Evolutionary conservation across 2,329 filamentous ascomycete species (phyloP).

Genomic region (Lachnellula occidentalis): DNA sequence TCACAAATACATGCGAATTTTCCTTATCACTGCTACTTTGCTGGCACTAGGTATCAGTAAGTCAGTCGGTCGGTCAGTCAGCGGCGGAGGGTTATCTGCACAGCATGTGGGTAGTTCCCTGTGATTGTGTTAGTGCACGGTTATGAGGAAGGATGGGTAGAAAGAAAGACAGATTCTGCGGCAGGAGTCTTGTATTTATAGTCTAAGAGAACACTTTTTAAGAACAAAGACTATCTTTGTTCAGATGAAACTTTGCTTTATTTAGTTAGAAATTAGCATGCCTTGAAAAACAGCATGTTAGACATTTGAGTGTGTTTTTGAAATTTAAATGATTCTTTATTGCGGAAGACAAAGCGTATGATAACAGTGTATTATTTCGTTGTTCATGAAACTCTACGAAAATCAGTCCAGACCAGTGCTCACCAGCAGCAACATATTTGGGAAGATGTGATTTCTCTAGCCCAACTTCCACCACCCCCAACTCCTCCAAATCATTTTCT

Average conservation of each 20-base stretch:
- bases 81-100: too few species aligned
- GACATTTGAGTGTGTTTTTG: too few species aligned
- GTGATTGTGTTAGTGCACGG: background rate
- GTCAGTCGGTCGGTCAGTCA: too few species aligned
- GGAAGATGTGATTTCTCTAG: background rate
- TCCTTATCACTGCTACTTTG: background rate
- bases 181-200: background rate
- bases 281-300: too few species aligned
- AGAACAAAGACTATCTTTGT: background rate
- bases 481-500: too few species aligned
- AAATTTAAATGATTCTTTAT: too few species aligned
- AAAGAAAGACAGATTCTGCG: background rate
- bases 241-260: background rate
- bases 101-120: background rate
- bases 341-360: too few species aligned
- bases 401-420: background rate
- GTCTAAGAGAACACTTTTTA: background rate
- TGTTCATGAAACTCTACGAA: too few species aligned
- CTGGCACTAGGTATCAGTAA: too few species aligned
- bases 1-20: background rate
- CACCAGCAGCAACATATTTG: background rate
- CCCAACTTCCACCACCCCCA: too few species aligned
- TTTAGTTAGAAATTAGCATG: too few species aligned
- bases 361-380: too few species aligned
- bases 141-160: background rate